A percentile compares a stretch with the other conserved stretches of the same genome.
Conservation (phyloP, 495 filamentous ascomycete genomes). For the Achaetomiella virescens region DNA sequence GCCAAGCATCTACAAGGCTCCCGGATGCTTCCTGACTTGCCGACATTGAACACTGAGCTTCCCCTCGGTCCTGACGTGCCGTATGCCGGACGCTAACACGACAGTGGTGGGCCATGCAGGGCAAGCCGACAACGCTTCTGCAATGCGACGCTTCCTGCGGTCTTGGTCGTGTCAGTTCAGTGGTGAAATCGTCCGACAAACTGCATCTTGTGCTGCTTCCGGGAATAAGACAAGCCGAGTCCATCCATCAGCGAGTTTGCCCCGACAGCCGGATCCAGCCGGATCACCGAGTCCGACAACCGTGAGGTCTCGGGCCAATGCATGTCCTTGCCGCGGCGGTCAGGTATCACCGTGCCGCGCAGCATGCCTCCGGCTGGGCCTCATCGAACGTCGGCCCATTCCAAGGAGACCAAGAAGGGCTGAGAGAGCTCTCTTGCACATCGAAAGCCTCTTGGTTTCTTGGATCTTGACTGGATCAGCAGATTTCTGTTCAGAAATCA, state of each 20-base stretch:
- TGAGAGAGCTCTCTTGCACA: no score
- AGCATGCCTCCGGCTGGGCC: neutral
- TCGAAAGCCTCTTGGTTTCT: neutral
- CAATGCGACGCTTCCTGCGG: neutral
- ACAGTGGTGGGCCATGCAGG: neutral
- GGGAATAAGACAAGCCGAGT: neutral
- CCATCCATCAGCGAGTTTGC: neutral
- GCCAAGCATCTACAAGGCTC: no score
- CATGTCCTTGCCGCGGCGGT: neutral
- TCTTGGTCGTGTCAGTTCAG: constrained; percentile 1
- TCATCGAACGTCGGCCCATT: neutral
- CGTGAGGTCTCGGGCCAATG: neutral
- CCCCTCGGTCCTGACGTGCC: neutral
- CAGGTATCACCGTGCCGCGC: neutral
- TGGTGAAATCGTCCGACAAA: constrained; percentile 2
- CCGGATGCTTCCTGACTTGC: neutral
- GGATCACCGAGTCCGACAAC: neutral
- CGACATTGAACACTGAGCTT: neutral
- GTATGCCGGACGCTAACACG: neutral
- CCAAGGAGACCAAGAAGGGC: neutral
- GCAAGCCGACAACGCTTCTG: constrained; percentile 3
- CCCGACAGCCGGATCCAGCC: neutral
- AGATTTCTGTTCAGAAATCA: neutral
- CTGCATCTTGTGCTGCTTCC: neutral
- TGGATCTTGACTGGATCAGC: neutral